Conservation (phyloP, 331 rosid species). For the Erythrophleum ivorense region DNA sequence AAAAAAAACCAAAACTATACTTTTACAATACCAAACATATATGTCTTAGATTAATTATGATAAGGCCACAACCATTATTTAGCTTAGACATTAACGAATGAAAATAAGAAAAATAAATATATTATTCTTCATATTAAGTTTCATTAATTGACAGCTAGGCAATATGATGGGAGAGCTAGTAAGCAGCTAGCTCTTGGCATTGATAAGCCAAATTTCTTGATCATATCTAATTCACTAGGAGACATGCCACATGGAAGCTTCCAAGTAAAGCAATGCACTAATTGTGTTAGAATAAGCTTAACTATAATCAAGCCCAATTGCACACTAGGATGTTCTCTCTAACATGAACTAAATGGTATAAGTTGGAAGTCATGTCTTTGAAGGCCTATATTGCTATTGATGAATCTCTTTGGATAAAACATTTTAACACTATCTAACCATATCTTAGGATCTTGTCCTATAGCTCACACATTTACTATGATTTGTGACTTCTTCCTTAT, state of each 20-base stretch:
- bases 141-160: neutral
- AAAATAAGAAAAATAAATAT: too few species aligned
- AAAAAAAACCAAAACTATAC: too few species aligned
- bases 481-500: slow-evolving; percentile 39
- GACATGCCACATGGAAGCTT: neutral
- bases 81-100: too few species aligned
- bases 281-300: neutral
- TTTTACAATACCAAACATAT: too few species aligned
- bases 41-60: too few species aligned
- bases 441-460: slow-evolving; percentile 46
- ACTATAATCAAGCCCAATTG: neutral
- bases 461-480: slow-evolving; percentile 42
- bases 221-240: neutral
- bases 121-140: too few species aligned
- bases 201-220: neutral
- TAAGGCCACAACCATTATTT: too few species aligned
- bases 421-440: slow-evolving; percentile 47
- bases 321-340: neutral
- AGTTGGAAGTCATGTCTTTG: slow-evolving; percentile 51
- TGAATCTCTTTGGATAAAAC: slow-evolving; percentile 52
- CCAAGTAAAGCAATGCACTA: neutral
- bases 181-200: neutral
- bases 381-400: neutral
- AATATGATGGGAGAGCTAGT: neutral
- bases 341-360: slow-evolving; percentile 43